These are phyloP conservation scores for Pholiota adiposa DNA, from an alignment of 1,284 basidiomycete species.

Conservation along the genomic window DNA sequence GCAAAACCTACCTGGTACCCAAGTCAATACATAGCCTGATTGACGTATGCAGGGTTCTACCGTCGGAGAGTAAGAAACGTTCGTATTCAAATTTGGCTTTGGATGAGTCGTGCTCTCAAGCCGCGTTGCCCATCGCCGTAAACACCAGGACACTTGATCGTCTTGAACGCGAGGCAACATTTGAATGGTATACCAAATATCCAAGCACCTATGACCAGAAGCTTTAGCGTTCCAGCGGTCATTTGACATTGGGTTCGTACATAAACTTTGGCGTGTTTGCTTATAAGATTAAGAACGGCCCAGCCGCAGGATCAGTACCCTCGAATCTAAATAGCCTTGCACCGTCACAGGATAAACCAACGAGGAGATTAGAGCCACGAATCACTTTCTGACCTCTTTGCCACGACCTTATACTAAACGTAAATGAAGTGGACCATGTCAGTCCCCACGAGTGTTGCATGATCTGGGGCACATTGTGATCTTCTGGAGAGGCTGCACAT, in stretches of 20 bases:
- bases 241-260: not conserved
- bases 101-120: not conserved
- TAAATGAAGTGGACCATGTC: not conserved
- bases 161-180: not conserved
- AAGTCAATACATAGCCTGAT: not conserved
- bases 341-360: not conserved
- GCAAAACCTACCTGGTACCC: too few relatives aligned
- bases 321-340: not conserved
- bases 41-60: not conserved
- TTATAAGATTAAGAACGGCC: not conserved
- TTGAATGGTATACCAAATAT: not conserved
- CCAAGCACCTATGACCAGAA: not conserved
- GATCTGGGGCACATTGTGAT: not conserved
- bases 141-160: not conserved
- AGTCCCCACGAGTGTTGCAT: not conserved
- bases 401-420: not conserved
- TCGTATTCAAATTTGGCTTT: not conserved
- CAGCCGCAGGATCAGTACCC: constrained; percentile 1
- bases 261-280: not conserved
- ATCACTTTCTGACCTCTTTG: not conserved
- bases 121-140: not conserved
- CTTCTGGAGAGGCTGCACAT: not conserved
- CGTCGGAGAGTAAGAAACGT: too few relatives aligned
- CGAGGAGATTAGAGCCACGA: not conserved
- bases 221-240: not conserved